phyloP scores from a whole-genome alignment of 2,329 filamentous ascomycete genomes.

The Aspergillus latus region DNA sequence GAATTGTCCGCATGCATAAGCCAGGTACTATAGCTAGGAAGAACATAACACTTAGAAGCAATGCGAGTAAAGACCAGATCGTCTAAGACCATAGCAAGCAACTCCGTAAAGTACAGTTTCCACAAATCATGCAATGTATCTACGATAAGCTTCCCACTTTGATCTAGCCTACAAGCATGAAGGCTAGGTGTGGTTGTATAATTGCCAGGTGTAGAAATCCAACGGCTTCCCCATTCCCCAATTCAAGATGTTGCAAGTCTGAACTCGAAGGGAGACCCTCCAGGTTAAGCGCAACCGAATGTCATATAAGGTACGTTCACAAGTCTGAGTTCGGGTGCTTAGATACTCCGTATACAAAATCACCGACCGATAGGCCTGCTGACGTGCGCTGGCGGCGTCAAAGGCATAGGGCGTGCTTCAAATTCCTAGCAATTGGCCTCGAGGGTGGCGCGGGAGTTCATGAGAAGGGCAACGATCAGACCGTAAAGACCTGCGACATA shows the following conservation, averaged over 20 bases:
- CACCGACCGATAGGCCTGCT: slow-evolving; percentile 8
- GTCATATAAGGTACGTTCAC: slow-evolving; percentile 8
- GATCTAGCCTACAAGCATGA: slow-evolving; percentile 1
- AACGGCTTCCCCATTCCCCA: not conserved
- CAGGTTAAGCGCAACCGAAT: not conserved
- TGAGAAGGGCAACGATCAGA: slow-evolving; percentile 96
- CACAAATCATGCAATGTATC: slow-evolving; percentile 26
- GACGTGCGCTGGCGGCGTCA: slow-evolving; percentile 17
- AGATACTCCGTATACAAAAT: slow-evolving; percentile 12
- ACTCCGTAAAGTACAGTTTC: slow-evolving; percentile 29
- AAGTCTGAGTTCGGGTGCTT: not conserved
- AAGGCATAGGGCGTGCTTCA: slow-evolving; percentile 17
- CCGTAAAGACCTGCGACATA: slow-evolving; percentile 80
- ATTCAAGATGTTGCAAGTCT: not conserved
- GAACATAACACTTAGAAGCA: slow-evolving; percentile 12
- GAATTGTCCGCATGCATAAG: slow-evolving; percentile 8
- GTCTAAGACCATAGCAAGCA: slow-evolving; percentile 19
- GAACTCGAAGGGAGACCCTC: not conserved
- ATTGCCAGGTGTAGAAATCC: slow-evolving; percentile 9
- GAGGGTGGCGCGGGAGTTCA: slow-evolving; percentile 87
- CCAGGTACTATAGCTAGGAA: slow-evolving; percentile 1
- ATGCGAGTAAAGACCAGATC: slow-evolving; percentile 17
- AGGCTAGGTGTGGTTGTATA: not conserved
- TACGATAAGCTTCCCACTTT: slow-evolving; percentile 17
- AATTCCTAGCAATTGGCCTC: slow-evolving; percentile 60